phyloP scores from a whole-genome alignment of 1,284 basidiomycete species.

The Singerocomus rubriflavus region DNA sequence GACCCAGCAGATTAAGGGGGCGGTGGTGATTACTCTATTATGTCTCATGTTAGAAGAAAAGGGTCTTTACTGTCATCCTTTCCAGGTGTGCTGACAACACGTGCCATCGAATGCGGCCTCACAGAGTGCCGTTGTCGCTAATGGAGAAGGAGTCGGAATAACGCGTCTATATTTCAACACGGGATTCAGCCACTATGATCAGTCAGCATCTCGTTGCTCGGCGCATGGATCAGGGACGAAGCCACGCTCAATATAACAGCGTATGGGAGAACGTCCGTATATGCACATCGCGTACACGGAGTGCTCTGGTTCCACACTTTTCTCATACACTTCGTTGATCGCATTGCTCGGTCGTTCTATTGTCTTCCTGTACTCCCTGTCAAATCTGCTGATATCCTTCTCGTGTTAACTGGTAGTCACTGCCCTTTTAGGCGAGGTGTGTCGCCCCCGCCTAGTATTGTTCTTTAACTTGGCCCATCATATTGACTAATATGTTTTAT shows the following conservation, averaged over 20 bases:
- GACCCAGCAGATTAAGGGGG: too few relatives aligned
- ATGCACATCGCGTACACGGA: neutral
- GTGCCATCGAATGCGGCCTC: too few relatives aligned
- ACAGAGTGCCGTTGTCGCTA: too few relatives aligned
- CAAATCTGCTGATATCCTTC: neutral
- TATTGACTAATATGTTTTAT: neutral
- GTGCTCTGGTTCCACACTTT: neutral
- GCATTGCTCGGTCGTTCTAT: neutral
- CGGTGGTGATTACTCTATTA: too few relatives aligned
- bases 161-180: too few relatives aligned
- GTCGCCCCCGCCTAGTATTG: neutral
- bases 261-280: neutral
- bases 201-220: too few relatives aligned
- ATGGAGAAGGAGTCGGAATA: too few relatives aligned
- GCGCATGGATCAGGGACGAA: conserved; percentile 14
- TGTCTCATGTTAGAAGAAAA: too few relatives aligned
- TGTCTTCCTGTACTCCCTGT: neutral
- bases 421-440: neutral
- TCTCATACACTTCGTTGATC: conserved; percentile 3
- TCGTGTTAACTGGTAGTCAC: neutral
- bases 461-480: neutral
- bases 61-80: too few relatives aligned
- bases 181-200: too few relatives aligned
- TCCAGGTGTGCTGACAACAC: too few relatives aligned
- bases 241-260: conserved; percentile 10